phyloP scores from a whole-genome alignment of 345 rosid genomes.

The Alliaria petiolata region DNA sequence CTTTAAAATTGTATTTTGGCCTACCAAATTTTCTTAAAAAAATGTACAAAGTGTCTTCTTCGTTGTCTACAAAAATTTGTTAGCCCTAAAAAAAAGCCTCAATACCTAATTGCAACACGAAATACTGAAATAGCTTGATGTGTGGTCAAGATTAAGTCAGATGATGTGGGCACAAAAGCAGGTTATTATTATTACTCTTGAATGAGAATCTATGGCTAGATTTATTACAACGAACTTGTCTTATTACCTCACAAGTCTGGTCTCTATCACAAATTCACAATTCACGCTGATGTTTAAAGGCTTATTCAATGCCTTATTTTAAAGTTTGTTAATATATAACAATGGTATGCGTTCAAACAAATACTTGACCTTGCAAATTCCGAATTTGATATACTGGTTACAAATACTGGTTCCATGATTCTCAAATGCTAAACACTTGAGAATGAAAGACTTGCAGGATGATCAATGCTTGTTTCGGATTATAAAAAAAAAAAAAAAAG shows the following conservation, averaged over 20 bases:
- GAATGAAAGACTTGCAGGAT: no score
- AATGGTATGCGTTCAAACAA: not conserved
- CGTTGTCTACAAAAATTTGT: not conserved
- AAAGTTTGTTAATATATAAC: no score
- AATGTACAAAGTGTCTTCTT: not conserved
- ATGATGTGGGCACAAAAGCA: conserved; percentile 19
- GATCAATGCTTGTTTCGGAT: no score
- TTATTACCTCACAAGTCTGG: conserved; percentile 1
- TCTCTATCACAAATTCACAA: conserved; percentile 23
- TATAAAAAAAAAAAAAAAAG: no score
- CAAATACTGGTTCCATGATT: no score
- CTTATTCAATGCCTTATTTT: no score
- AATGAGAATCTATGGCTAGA: conserved; percentile 24
- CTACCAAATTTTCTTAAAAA: not conserved
- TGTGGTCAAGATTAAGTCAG: conserved; percentile 13
- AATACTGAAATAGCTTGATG: not conserved
- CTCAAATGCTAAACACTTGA: not conserved
- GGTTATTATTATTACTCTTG: not conserved
- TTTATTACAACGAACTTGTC: conserved; percentile 25
- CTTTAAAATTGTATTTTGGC: not conserved
- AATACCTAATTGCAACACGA: not conserved
- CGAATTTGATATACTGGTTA: not conserved
- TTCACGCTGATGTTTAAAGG: not conserved
- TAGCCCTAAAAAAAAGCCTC: not conserved
- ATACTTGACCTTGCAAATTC: not conserved